A percentile compares a stretch with the other conserved stretches of the same genome.
These are phyloP conservation scores for Cladosporium sp. DNA, from an alignment of 2,329 filamentous ascomycete genomes.

Conservation along the genomic window DNA sequence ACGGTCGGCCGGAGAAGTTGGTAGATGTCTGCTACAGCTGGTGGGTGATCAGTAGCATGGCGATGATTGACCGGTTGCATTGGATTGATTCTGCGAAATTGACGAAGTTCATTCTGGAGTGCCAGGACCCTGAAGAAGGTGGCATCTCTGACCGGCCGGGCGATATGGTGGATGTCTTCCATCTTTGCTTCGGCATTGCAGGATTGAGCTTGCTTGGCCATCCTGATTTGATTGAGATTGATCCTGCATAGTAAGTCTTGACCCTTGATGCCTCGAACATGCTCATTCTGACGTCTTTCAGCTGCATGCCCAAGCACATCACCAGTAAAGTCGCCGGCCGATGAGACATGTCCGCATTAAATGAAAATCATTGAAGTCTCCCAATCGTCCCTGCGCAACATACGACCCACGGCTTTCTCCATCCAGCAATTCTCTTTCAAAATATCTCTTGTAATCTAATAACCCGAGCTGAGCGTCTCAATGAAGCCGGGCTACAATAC, in stretches of 20 bases:
- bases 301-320: constrained; percentile 57
- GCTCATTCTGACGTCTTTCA: constrained; percentile 15
- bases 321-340: constrained; percentile 55
- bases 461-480: constrained; percentile 50
- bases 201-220: constrained; percentile 81
- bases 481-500: constrained; percentile 67
- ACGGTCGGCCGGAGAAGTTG: constrained; percentile 89
- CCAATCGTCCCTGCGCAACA: neutral
- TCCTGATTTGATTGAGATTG: constrained; percentile 71
- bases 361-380: neutral
- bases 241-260: constrained; percentile 72
- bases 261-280: no score
- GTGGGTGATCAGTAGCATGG: constrained; percentile 93
- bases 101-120: constrained; percentile 75
- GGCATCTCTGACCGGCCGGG: constrained; percentile 88
- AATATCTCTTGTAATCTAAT: constrained; percentile 65
- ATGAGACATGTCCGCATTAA: constrained; percentile 20
- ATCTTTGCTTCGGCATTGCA: constrained; percentile 84
- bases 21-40: constrained; percentile 99
- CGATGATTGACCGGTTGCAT: constrained; percentile 80
- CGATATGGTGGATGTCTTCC: constrained; percentile 96
- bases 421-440: no score
- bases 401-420: neutral
- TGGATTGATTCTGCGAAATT: constrained; percentile 90
- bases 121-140: constrained; percentile 79